Base-by-base conservation (phyloP, 208 protist genomes). In the Crithidia thermophila region DNA sequence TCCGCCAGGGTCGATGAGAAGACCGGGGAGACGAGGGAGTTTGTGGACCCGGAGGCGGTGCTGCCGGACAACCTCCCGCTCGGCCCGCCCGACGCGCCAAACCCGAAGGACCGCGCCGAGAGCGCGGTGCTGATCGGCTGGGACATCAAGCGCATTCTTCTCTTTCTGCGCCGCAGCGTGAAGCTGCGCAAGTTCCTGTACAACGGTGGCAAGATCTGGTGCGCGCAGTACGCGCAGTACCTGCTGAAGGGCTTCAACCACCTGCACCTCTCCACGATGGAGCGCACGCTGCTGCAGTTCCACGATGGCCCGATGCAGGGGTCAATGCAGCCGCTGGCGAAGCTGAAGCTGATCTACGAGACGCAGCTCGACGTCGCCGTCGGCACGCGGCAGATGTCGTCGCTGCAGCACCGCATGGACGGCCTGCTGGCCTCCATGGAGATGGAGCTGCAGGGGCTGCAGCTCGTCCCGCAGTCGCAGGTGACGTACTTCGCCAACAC, bases 201-300 rank as follows among this genome's bases (percentile, higher is more conserved):
- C 67, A 93, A 90, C 55, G 91, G 91, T 9, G 91, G 87, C 30
- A 74, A 81, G 34, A 82, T 96, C 25, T 97, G 94, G 91, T 96
- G 92, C 64, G 88, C 88, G 43, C 93, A 96, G 79, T 97, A 97
- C 75, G 91, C 91, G 5, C 89, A 97, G 85, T 97, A 97, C 79
- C 79, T 97, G 13, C 64, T 96, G 40, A 84, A 84, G 36, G 93
- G 93, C 16, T 95, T 94, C 68, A 93, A 93, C 61, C 79, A 94
- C 76, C 51, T 84, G 37, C 82, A 92, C 69, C 75, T 94, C 11
- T 75, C 79, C 33, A 90, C 82, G 33, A 93, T 97, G 81, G 91
- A 96, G 73, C 82, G 88, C 7, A 93, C 92, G 25, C 66, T 93
- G 25, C 62, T 95, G 70, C 85, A 91, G 67, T 95, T 90, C 66